Evolutionary conservation across 2,329 filamentous ascomycete species (phyloP), one percentile per base, ranked within the genome.

Genomic region (Camptophora hylomeconis): DNA sequence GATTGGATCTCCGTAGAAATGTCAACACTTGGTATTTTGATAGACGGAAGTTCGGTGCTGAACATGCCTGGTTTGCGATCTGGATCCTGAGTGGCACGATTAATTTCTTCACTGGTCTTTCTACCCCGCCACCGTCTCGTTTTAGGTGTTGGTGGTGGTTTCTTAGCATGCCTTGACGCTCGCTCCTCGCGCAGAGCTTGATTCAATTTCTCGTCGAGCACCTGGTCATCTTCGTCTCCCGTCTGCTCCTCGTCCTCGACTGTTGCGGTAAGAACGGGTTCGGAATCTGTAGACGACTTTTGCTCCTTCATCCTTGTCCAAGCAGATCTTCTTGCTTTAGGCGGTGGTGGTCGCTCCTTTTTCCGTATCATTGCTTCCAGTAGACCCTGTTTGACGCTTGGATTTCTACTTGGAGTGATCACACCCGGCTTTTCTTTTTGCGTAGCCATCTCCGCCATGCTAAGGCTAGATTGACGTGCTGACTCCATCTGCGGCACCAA

Each of bases 391-490:
- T 43, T 44, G 21, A 32, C 29, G 30, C 30, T 45, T 26, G 37
- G 44, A 39, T 51, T 56, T 25, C 76, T 67, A 48, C 80, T 83
- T 5, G 81, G 82, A 11, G 82, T 84, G 45, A 84, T 75, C 13
- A 87, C 72, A 1, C 80, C 82, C 0, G 82, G 82, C 51, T 80
- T 84, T 54, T 87, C 82, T 50, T 68, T 81, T 24, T 84, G 78
- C 7, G 72, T 71, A 5, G 83, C 82, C 22, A 92, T 72, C 44
- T 89, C 79, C 18, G 72, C 63, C 25, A 89, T 77, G 47, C 80
- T 86, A 40, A 82, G 60, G 45, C 67, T 74, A 49, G 82, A 92
- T 26, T 69, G 70, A n/a, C 67, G 69, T 28, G 80, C 71, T 2
- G 69, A 63, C 2, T 72, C 69, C 3, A 87, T 61, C 58, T 42